Evolutionary conservation across 495 filamentous ascomycete genomes (phyloP).

Genomic region (Collariella sp.): DNA sequence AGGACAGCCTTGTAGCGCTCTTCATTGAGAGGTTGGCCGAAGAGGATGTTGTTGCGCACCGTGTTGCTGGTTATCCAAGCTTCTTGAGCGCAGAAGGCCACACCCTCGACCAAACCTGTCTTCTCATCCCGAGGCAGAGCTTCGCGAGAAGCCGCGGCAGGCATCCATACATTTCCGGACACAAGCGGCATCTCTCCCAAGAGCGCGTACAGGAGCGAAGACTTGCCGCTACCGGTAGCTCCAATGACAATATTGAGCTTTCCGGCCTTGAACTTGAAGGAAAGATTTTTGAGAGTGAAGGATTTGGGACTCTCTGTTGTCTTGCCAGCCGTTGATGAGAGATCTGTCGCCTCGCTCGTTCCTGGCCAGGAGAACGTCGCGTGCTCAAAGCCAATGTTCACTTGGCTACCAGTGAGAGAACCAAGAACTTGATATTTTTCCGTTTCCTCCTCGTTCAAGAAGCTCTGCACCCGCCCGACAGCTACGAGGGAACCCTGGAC

Average conservation of each 20-base stretch:
- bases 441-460: too few relatives aligned
- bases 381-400: too few relatives aligned
- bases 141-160: too few relatives aligned
- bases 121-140: constrained; percentile 4
- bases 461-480: too few relatives aligned
- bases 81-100: constrained; percentile 26
- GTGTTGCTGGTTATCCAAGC: constrained; percentile 34
- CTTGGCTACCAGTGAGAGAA: too few relatives aligned
- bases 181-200: constrained; percentile 16
- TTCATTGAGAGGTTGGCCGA: constrained; percentile 35
- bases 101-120: background rate
- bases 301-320: too few relatives aligned
- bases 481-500: too few relatives aligned
- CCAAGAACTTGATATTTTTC: too few relatives aligned
- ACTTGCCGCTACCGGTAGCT: constrained; percentile 14
- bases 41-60: constrained; percentile 39
- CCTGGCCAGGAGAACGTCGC: too few relatives aligned
- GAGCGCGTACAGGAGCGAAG: constrained; percentile 13
- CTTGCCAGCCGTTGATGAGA: too few relatives aligned
- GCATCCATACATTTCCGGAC: constrained; percentile 1
- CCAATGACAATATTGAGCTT: constrained; percentile 11
- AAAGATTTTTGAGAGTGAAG: constrained; percentile 3
- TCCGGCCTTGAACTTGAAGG: constrained; percentile 3
- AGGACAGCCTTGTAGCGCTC: constrained; percentile 74
- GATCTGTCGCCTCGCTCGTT: too few relatives aligned